These are phyloP conservation scores for Xylaria acuta DNA, from an alignment of 495 filamentous ascomycete species.

Conservation along the genomic window DNA sequence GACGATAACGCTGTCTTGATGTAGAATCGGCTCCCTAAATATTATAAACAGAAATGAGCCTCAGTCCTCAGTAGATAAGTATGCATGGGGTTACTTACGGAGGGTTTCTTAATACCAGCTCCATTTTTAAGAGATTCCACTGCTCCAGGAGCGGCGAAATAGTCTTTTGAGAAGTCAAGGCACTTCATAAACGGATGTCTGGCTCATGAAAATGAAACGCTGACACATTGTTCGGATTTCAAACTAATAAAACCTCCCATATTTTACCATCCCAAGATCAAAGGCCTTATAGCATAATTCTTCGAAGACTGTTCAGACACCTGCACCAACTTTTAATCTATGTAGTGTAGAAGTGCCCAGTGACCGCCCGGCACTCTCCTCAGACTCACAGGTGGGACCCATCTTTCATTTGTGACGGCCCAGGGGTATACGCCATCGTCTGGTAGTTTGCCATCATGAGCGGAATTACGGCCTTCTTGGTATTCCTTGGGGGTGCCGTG, in stretches of 20 bases:
- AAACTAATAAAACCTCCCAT: not conserved
- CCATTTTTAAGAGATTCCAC: too few species aligned
- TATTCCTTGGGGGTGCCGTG: not conserved
- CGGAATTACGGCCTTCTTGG: too few species aligned
- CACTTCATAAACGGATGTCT: too few species aligned
- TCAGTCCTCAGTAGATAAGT: not conserved
- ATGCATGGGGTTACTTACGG: not conserved
- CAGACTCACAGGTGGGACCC: not conserved
- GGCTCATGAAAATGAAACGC: too few species aligned
- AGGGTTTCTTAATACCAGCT: not conserved
- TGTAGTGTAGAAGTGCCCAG: not conserved
- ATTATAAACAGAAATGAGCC: too few species aligned
- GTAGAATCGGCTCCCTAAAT: too few species aligned
- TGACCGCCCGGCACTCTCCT: not conserved
- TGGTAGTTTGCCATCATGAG: too few species aligned
- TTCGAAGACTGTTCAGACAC: not conserved
- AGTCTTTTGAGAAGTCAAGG: too few species aligned
- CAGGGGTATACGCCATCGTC: too few species aligned
- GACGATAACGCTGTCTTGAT: too few species aligned
- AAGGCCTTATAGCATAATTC: not conserved
- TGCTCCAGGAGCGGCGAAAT: too few species aligned
- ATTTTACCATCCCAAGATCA: not conserved
- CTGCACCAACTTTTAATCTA: not conserved
- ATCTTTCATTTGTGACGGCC: not conserved
- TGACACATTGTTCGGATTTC: not conserved